Conservation (phyloP, 2,329 filamentous ascomycete species). For the Harringtonia aguacate region DNA sequence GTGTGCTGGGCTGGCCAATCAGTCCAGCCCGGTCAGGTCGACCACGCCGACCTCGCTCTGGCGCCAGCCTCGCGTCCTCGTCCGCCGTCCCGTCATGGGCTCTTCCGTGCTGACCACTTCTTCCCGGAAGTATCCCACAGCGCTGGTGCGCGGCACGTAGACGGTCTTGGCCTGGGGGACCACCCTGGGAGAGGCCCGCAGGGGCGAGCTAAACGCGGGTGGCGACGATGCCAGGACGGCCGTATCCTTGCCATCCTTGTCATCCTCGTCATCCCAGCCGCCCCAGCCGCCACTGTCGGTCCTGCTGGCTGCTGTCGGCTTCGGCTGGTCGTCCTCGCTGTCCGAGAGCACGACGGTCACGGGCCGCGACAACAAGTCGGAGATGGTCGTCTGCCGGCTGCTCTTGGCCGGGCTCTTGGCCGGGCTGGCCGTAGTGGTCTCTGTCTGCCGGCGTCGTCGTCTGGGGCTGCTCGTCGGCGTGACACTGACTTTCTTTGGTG, state of each 20-base stretch:
- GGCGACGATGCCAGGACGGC: not conserved
- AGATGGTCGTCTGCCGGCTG: not conserved
- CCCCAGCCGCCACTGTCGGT: too few species aligned
- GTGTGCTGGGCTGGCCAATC: too few species aligned
- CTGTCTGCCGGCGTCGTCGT: too few species aligned
- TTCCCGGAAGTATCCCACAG: constrained; percentile 17
- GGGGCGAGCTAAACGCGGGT: not conserved
- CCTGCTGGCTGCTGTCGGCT: too few species aligned
- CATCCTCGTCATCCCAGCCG: not conserved
- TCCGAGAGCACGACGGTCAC: not conserved
- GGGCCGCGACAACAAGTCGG: too few species aligned
- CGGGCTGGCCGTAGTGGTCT: not conserved
- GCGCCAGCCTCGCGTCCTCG: constrained; percentile 5
- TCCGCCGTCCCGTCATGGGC: not conserved
- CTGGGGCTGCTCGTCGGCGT: not conserved
- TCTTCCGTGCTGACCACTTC: constrained; percentile 13
- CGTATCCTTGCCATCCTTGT: not conserved
- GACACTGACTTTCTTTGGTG: too few species aligned
- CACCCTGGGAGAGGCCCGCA: too few species aligned
- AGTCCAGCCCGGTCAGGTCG: constrained; percentile 2
- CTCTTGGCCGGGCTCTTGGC: not conserved
- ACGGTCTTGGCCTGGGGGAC: not conserved
- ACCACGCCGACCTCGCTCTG: constrained; percentile 4
- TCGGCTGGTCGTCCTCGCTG: not conserved
- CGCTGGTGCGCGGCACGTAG: constrained; percentile 16